These are phyloP conservation scores for Penicillium cataractarum DNA, from an alignment of 495 filamentous ascomycete genomes.

Conservation along the genomic window DNA sequence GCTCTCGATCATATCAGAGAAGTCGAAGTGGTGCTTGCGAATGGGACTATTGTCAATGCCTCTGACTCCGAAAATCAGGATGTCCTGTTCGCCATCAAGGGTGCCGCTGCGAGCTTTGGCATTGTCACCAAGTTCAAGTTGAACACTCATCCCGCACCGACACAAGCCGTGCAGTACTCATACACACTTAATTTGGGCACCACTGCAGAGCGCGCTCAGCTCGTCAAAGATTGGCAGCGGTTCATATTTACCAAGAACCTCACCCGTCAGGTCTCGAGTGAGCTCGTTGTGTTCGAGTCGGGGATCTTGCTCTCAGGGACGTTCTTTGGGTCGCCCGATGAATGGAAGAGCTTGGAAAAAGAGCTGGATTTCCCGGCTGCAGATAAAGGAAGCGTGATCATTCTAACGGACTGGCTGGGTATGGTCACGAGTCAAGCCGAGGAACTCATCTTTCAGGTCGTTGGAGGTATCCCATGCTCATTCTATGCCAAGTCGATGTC, in stretches of 20 bases:
- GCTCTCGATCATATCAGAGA: conserved; percentile 65
- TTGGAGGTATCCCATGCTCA: conserved; percentile 38
- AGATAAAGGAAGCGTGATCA: conserved; percentile 33
- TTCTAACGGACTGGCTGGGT: conserved; percentile 61
- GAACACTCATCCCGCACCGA: conserved; percentile 41
- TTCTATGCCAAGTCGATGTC: conserved; percentile 55
- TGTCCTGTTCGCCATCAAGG: conserved; percentile 57
- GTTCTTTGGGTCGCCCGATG: conserved; percentile 44
- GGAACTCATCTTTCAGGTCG: conserved; percentile 34
- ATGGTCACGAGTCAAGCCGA: conserved; percentile 54
- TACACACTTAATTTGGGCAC: conserved; percentile 44
- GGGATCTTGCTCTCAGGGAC: conserved; percentile 41
- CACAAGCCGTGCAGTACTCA: conserved; percentile 40
- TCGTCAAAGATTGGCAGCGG: conserved; percentile 46
- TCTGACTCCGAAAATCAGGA: conserved; percentile 44
- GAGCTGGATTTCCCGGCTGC: conserved; percentile 35
- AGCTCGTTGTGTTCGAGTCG: conserved; percentile 31
- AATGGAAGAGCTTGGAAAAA: conserved; percentile 42
- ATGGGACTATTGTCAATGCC: conserved; percentile 50
- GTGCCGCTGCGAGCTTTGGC: conserved; percentile 48
- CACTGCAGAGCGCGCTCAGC: conserved; percentile 24
- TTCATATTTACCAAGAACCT: conserved; percentile 45
- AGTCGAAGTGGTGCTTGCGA: conserved; percentile 64
- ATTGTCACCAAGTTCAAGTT: conserved; percentile 53
- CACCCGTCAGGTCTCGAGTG: conserved; percentile 54